A percentile compares a stretch with the other conserved stretches of the same genome.
phyloP scores from a whole-genome alignment of 2,329 filamentous ascomycete species.

The Talaromyces piceae region DNA sequence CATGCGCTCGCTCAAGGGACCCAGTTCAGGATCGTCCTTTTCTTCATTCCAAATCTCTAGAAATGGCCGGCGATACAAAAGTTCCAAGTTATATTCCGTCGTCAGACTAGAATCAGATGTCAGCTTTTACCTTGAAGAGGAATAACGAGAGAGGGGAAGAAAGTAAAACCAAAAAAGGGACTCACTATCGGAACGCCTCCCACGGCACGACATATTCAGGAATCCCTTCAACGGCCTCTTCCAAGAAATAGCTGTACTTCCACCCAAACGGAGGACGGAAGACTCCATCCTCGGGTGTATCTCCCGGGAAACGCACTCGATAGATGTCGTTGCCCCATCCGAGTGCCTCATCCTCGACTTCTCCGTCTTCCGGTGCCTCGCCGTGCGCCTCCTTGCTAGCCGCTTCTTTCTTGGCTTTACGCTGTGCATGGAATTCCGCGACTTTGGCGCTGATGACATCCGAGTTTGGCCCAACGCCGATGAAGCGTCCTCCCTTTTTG shows the following conservation, averaged over 20 bases:
- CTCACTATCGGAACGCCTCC: conserved; percentile 82
- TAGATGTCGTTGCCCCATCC: conserved; percentile 95
- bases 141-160: background rate
- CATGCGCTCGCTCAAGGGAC: conserved; percentile 90
- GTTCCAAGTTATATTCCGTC: conserved; percentile 91
- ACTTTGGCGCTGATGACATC: conserved; percentile 78
- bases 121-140: background rate
- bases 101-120: conserved; percentile 49
- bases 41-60: conserved; percentile 86
- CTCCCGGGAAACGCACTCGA: conserved; percentile 75
- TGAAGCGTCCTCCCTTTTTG: conserved; percentile 89
- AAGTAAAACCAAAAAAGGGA: conserved; percentile 1
- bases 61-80: conserved; percentile 90
- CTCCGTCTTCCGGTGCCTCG: conserved; percentile 30
- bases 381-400: background rate
- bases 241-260: conserved; percentile 95
- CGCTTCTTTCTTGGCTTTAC: conserved; percentile 28
- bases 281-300: conserved; percentile 75
- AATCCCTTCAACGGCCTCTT: conserved; percentile 91
- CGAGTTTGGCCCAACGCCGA: conserved; percentile 95
- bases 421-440: conserved; percentile 62
- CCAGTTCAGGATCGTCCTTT: conserved; percentile 74
- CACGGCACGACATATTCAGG: conserved; percentile 98
- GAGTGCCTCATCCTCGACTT: conserved; percentile 51
- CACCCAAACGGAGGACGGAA: conserved; percentile 94